phyloP scores from a whole-genome alignment of 495 filamentous ascomycete species.

The Hyphodiscus hymeniophilus region DNA sequence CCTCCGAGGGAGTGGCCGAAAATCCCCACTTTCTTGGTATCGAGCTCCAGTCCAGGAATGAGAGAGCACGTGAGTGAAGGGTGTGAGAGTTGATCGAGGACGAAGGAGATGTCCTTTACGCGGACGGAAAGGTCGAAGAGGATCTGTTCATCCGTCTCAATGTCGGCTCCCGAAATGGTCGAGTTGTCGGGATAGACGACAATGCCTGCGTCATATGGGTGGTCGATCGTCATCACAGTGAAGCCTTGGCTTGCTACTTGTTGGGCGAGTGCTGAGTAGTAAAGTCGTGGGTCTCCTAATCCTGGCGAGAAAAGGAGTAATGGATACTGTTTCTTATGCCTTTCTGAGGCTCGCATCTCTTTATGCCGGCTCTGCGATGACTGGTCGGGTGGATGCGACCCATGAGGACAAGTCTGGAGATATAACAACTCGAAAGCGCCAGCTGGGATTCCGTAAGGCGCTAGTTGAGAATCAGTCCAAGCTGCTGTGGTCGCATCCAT shows the following conservation, averaged over 20 bases:
- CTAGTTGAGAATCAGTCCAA: not conserved
- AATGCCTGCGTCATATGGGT: slow-evolving; percentile 38
- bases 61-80: not conserved
- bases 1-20: slow-evolving; percentile 50
- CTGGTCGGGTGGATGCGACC: not conserved
- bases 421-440: not conserved
- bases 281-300: slow-evolving; percentile 22
- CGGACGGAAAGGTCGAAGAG: slow-evolving; percentile 19
- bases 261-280: slow-evolving; percentile 37
- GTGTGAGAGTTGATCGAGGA: slow-evolving; percentile 27
- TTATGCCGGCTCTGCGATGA: too few relatives aligned
- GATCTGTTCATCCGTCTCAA: slow-evolving; percentile 3
- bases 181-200: slow-evolving; percentile 39
- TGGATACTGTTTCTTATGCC: slow-evolving; percentile 2
- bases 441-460: not conserved
- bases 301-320: slow-evolving; percentile 36
- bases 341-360: slow-evolving; percentile 15
- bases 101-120: slow-evolving; percentile 29
- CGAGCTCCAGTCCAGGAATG: slow-evolving; percentile 14
- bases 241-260: slow-evolving; percentile 41
- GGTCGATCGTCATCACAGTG: slow-evolving; percentile 39
- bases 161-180: slow-evolving; percentile 1
- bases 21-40: slow-evolving; percentile 23
- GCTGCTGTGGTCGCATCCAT: not conserved
- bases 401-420: not conserved